Conservation (phyloP, 176 grass and related monocot species). For the Raddia distichophylla region DNA sequence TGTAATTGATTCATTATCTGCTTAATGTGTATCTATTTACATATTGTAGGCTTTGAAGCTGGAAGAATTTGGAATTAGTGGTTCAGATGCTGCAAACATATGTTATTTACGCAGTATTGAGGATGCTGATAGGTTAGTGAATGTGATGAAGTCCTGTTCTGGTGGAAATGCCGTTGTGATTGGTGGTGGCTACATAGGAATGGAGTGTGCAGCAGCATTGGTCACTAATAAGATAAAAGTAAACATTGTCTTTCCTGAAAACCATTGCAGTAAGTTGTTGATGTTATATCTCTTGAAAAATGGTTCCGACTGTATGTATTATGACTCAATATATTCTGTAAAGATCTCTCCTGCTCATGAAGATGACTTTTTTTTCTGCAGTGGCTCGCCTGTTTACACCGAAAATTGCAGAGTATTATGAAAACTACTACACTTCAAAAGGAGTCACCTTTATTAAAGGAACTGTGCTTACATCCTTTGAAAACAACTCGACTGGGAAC, state of each 20-base stretch:
- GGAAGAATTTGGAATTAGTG: constrained; percentile 84
- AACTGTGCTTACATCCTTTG: constrained; percentile 85
- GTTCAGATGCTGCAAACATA: constrained; percentile 79
- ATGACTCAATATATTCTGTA: constrained; percentile 9
- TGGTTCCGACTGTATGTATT: not conserved
- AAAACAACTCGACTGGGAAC: constrained; percentile 65
- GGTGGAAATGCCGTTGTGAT: constrained; percentile 90
- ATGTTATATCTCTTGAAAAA: not conserved
- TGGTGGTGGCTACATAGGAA: constrained; percentile 95
- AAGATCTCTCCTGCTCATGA: constrained; percentile 10
- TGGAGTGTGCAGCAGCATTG: constrained; percentile 95
- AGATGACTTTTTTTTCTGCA: constrained; percentile 35
- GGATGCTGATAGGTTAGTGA: constrained; percentile 78
- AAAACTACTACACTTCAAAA: constrained; percentile 74
- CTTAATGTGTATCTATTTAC: constrained; percentile 31
- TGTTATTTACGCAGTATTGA: constrained; percentile 84
- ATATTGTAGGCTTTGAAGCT: constrained; percentile 79
- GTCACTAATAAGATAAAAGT: constrained; percentile 85
- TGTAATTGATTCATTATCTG: not conserved
- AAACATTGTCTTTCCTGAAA: constrained; percentile 93
- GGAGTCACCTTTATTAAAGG: constrained; percentile 91
- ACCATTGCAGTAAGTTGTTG: constrained; percentile 84
- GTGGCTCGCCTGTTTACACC: constrained; percentile 83
- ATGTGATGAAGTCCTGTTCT: constrained; percentile 64
- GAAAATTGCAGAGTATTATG: constrained; percentile 93